Conservation (phyloP, 2,329 filamentous ascomycete genomes). For the Colletotrichum graminicola region DNA sequence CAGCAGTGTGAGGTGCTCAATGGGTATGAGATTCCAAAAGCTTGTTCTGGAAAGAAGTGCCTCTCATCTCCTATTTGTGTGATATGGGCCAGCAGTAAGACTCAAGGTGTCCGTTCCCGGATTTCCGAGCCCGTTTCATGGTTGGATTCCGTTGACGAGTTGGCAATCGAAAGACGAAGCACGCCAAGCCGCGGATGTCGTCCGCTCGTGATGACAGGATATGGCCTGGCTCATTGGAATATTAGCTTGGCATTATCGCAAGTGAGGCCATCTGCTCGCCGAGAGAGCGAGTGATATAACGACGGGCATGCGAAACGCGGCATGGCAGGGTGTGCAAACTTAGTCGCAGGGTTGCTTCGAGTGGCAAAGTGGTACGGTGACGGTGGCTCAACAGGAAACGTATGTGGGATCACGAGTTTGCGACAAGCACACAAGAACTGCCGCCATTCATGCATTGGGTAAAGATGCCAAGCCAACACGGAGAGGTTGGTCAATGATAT, state of each 20-base stretch:
- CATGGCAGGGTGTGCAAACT: not conserved
- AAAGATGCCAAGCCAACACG: constrained; percentile 6
- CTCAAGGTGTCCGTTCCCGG: not conserved
- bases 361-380: not conserved
- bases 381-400: not conserved
- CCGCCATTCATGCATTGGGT: not conserved
- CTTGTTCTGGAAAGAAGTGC: not conserved
- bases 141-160: not conserved
- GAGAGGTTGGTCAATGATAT: too few relatives aligned
- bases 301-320: not conserved
- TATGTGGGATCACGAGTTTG: not conserved
- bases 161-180: constrained; percentile 13
- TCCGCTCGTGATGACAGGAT: constrained; percentile 12
- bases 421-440: not conserved
- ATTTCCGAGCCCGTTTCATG: not conserved
- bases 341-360: not conserved
- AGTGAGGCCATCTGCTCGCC: constrained; percentile 20
- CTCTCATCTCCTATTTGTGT: not conserved
- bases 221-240: constrained; percentile 14
- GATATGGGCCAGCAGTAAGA: not conserved
- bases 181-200: constrained; percentile 12
- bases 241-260: not conserved
- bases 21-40: not conserved
- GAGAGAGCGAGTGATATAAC: not conserved
- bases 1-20: not conserved